phyloP scores from a whole-genome alignment of 148 eudicot species.

The Rhododendron ferrugineum region DNA sequence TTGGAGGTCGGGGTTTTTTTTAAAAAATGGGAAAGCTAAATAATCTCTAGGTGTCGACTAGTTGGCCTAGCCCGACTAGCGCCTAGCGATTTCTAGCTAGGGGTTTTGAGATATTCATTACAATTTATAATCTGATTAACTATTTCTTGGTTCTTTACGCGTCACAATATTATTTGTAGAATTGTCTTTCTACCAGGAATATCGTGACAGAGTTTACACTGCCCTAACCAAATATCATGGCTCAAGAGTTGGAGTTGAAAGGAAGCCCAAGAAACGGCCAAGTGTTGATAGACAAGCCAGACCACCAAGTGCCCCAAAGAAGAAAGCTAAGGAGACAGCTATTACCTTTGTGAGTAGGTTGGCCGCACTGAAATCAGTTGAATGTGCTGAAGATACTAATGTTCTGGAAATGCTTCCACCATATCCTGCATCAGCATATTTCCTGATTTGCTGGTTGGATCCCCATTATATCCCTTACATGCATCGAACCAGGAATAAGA shows the following conservation, averaged over 20 bases:
- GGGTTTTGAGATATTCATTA: neutral
- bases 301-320: constrained; percentile 26
- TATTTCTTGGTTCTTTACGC: neutral
- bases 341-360: neutral
- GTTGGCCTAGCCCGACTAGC: neutral
- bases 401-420: neutral
- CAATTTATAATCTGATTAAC: too few relatives aligned
- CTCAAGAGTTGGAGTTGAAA: constrained; percentile 44
- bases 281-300: constrained; percentile 30
- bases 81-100: neutral
- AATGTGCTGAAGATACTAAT: neutral
- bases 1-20: neutral
- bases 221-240: constrained; percentile 69
- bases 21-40: neutral
- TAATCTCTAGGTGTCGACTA: neutral
- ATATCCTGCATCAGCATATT: neutral
- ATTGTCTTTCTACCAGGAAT: constrained; percentile 35
- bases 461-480: neutral
- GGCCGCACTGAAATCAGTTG: neutral
- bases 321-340: constrained; percentile 16
- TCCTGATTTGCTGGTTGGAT: neutral
- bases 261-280: constrained; percentile 42
- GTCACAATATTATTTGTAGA: neutral
- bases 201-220: constrained; percentile 57
- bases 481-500: constrained; percentile 1